A percentile compares a stretch with the other conserved stretches of the same genome.
Evolutionary conservation across 192 early-diverging fungal species (phyloP).

Genomic region (Bifiguratus adelaidae): DNA sequence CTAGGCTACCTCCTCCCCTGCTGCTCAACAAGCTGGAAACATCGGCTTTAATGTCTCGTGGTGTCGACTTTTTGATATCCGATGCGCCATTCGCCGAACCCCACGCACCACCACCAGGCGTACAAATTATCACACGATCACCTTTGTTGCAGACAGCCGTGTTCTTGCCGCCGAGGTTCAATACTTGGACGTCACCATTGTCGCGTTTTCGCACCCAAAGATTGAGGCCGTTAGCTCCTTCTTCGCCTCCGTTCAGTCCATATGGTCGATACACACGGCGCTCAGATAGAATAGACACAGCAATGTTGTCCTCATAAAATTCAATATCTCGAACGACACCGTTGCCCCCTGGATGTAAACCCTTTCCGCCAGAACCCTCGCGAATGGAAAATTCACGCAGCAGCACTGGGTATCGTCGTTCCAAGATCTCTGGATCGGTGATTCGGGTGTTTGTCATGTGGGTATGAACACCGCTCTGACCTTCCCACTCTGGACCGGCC

Average conservation of each 20-base stretch:
- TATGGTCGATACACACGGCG: slow-evolving; percentile 85
- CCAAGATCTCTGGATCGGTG: slow-evolving; percentile 94
- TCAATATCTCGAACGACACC: slow-evolving; percentile 92
- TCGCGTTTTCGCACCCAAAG: slow-evolving; percentile 56
- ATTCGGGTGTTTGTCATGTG: slow-evolving; percentile 98
- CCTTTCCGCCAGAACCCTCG: slow-evolving; percentile 66
- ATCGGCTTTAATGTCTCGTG: too few relatives aligned
- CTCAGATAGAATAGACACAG: slow-evolving; percentile 87
- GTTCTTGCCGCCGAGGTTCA: slow-evolving; percentile 67
- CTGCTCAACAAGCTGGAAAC: too few relatives aligned
- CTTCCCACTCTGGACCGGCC: slow-evolving; percentile 85
- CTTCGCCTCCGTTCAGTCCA: slow-evolving; percentile 70
- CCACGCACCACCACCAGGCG: slow-evolving; percentile 95
- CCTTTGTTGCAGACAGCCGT: slow-evolving; percentile 62
- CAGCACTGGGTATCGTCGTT: slow-evolving; percentile 84
- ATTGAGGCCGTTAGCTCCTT: slow-evolving; percentile 66
- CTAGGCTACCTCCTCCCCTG: too few relatives aligned
- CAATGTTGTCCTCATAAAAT: slow-evolving; percentile 67
- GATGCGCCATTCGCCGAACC: too few relatives aligned
- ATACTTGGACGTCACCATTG: slow-evolving; percentile 12
- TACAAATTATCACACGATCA: slow-evolving; percentile 75
- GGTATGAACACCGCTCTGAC: slow-evolving; percentile 46
- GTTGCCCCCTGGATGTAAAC: slow-evolving; percentile 70
- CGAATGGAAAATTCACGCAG: slow-evolving; percentile 77
- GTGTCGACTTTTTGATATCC: too few relatives aligned